Percentiles rank a stretch among this genome's conserved stretches.
These are phyloP conservation scores for Phlebiopsis gigantea DNA, from an alignment of 768 basidiomycete species.

Conservation along the genomic window DNA sequence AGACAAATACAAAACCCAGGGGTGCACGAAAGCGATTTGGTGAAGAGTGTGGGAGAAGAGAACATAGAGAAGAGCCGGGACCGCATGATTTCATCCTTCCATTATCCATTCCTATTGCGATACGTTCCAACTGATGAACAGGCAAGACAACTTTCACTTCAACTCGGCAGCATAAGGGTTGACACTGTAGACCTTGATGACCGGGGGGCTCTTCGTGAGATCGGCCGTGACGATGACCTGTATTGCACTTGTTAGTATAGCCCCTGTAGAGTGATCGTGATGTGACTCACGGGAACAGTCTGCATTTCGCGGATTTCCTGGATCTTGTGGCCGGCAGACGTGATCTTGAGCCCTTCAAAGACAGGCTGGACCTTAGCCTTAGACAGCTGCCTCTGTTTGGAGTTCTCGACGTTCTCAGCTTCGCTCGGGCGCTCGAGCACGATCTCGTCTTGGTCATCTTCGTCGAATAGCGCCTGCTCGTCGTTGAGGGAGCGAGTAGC, in stretches of 20 bases:
- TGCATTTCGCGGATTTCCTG: constrained; percentile 93
- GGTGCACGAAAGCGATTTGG: neutral
- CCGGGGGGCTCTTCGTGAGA: constrained; percentile 91
- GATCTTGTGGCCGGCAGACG: constrained; percentile 80
- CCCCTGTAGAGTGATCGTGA: neutral
- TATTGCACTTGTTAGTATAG: constrained; percentile 3
- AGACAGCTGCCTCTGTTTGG: constrained; percentile 74
- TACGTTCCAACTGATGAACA: neutral
- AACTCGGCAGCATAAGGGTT: constrained; percentile 77
- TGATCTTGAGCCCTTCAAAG: constrained; percentile 80
- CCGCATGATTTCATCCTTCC: constrained; percentile 1
- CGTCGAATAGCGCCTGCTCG: constrained; percentile 84
- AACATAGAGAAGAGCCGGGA: neutral
- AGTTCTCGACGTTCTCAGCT: constrained; percentile 48
- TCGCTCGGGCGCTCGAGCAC: constrained; percentile 58
- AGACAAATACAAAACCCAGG: constrained; percentile 1
- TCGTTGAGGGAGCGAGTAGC: constrained; percentile 80
- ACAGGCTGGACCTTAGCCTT: constrained; percentile 68
- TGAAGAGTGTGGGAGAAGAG: neutral
- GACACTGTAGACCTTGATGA: constrained; percentile 96
- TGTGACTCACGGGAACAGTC: constrained; percentile 76
- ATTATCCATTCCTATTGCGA: neutral
- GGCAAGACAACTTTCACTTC: neutral
- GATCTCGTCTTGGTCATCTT: constrained; percentile 80
- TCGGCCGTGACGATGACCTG: constrained; percentile 95